Evolutionary conservation across 345 rosid species (phyloP).

Genomic region (Gossypium australe): DNA sequence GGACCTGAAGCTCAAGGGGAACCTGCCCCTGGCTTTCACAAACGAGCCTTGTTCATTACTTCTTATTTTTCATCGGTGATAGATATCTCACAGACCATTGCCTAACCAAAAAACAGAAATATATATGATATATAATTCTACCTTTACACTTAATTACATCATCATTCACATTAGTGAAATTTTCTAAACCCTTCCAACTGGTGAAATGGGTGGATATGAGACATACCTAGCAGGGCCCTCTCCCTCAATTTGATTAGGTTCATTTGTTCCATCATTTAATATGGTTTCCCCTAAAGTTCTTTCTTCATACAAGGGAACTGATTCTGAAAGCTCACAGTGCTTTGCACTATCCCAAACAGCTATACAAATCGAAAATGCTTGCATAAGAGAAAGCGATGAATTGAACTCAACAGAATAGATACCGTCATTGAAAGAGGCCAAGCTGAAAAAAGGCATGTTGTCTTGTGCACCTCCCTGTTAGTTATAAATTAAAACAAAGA

Average conservation of each 20-base stretch:
- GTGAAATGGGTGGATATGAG: slow-evolving; percentile 66
- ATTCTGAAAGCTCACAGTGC: slow-evolving; percentile 24
- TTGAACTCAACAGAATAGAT: slow-evolving; percentile 81
- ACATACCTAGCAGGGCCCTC: slow-evolving; percentile 48
- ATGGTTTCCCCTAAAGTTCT: slow-evolving; percentile 25
- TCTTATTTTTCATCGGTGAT: slow-evolving; percentile 14
- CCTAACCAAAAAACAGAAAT: slow-evolving; percentile 11
- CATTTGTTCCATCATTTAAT: slow-evolving; percentile 24
- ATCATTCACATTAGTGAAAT: slow-evolving; percentile 17
- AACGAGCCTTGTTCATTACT: slow-evolving; percentile 1
- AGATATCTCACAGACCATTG: slow-evolving; percentile 4
- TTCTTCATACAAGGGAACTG: slow-evolving; percentile 18
- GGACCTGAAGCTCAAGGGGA: slow-evolving; percentile 10
- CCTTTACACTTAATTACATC: slow-evolving; percentile 16
- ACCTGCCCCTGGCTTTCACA: background rate
- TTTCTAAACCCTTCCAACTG: slow-evolving; percentile 61
- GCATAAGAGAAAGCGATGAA: slow-evolving; percentile 59
- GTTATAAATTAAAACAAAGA: slow-evolving; percentile 13
- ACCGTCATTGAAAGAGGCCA: slow-evolving; percentile 66
- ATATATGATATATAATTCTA: slow-evolving; percentile 11
- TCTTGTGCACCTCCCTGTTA: slow-evolving; percentile 55
- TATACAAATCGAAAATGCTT: slow-evolving; percentile 80
- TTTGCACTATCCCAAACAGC: slow-evolving; percentile 59
- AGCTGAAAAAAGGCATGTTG: slow-evolving; percentile 52
- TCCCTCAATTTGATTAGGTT: slow-evolving; percentile 32